Percentiles rank a stretch among this genome's conserved stretches.
phyloP scores from a whole-genome alignment of 1,139 yeast species.

The Lodderomyces margitis region DNA sequence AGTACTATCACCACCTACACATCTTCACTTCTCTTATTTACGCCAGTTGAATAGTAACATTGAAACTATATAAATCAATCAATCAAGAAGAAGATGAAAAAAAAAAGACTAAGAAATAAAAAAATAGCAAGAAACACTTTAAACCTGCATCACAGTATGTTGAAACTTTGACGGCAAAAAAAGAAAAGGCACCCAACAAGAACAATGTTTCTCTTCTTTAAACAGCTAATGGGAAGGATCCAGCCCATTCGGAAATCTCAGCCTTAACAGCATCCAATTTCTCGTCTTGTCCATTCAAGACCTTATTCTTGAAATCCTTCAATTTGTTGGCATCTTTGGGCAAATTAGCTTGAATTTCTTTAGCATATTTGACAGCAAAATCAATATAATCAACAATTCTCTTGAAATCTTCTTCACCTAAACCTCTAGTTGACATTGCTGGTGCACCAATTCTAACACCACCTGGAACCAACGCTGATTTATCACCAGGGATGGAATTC shows the following conservation, averaged over 20 bases:
- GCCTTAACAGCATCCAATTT: slow-evolving; percentile 60
- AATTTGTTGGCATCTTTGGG: slow-evolving; percentile 89
- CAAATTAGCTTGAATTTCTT: slow-evolving; percentile 66
- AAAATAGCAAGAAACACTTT: neutral
- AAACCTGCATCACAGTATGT: neutral
- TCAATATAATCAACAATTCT: slow-evolving; percentile 83
- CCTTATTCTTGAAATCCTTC: slow-evolving; percentile 86
- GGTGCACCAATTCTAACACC: slow-evolving; percentile 99
- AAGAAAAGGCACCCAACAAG: too few species aligned
- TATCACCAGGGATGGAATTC: slow-evolving; percentile 97
- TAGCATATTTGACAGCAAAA: slow-evolving; percentile 77
- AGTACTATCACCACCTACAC: too few species aligned
- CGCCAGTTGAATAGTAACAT: neutral
- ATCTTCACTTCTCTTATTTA: too few species aligned
- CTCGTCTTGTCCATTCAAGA: slow-evolving; percentile 68
- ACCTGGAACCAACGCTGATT: slow-evolving; percentile 96
- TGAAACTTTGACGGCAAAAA: too few species aligned
- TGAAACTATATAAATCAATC: neutral
- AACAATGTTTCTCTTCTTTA: slow-evolving; percentile 23
- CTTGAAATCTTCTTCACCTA: slow-evolving; percentile 81
- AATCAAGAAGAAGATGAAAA: neutral
- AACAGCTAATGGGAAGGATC: slow-evolving; percentile 88
- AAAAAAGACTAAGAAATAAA: neutral
- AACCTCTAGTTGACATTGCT: slow-evolving; percentile 98
- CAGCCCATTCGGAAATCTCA: slow-evolving; percentile 90